These are phyloP conservation scores for Fusarium gaditjirri DNA, from an alignment of 2,329 filamentous ascomycete species.

Conservation along the genomic window DNA sequence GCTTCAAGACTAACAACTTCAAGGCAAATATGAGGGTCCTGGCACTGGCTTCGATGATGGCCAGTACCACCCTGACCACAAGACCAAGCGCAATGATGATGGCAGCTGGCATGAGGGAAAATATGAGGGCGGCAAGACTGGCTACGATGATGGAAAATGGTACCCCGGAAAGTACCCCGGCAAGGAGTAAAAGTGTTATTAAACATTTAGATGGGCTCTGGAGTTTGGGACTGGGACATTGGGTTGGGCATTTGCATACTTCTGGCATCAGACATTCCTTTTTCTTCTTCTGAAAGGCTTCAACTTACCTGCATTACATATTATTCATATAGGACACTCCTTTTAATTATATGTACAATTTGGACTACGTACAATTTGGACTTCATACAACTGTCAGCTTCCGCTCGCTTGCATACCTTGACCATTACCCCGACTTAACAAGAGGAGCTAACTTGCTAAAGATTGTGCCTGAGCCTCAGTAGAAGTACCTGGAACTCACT, in stretches of 20 bases:
- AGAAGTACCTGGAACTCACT: background rate
- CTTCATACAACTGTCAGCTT: no score
- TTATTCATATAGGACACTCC: conserved; percentile 1
- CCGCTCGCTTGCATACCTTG: no score
- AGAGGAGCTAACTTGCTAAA: no score
- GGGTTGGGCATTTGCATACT: background rate
- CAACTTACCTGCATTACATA: background rate
- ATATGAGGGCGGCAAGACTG: conserved; percentile 13
- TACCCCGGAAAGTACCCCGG: conserved; percentile 33
- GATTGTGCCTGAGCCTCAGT: no score
- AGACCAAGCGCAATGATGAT: conserved; percentile 3
- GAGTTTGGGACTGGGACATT: background rate
- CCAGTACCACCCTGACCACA: background rate
- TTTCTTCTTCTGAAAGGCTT: background rate
- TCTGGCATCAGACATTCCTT: background rate
- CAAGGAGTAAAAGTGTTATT: background rate
- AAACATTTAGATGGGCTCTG: background rate
- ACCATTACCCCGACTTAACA: background rate
- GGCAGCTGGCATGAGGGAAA: conserved; percentile 10
- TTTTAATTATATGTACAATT: background rate
- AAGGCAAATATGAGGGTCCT: conserved; percentile 18
- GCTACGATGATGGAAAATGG: conserved; percentile 22
- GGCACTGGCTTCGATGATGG: conserved; percentile 7
- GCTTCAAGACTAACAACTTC: background rate
- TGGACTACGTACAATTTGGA: background rate